Percentiles rank a stretch among this genome's conserved stretches.
Evolutionary conservation across 1,139 yeast species (phyloP).

Genomic region (Pneumocystis canis): DNA sequence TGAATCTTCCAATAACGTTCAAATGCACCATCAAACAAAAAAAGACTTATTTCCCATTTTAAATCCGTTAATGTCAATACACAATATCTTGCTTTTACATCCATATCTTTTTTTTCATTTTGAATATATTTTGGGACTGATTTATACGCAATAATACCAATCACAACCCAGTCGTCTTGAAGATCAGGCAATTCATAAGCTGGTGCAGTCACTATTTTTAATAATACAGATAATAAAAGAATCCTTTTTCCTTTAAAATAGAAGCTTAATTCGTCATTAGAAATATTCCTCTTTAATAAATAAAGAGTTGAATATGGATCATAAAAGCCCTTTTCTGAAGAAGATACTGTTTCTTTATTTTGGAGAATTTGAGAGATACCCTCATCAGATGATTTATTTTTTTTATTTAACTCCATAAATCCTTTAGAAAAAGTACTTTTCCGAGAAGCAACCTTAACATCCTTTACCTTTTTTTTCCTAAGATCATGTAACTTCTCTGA

Average conservation of each 20-base stretch:
- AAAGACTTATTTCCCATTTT: slow-evolving; percentile 40
- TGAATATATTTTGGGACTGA: slow-evolving; percentile 30
- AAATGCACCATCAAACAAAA: slow-evolving; percentile 54
- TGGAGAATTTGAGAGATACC: background rate
- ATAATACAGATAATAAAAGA: slow-evolving; percentile 40
- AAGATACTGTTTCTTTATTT: background rate
- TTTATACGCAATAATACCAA: slow-evolving; percentile 53
- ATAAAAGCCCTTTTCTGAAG: background rate
- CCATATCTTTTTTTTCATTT: slow-evolving; percentile 21
- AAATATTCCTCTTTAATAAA: slow-evolving; percentile 31
- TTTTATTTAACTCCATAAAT: background rate
- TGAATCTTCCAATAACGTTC: slow-evolving; percentile 56
- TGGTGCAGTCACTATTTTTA: slow-evolving; percentile 56
- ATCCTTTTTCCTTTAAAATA: slow-evolving; percentile 36
- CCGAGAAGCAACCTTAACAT: background rate
- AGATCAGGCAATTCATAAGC: slow-evolving; percentile 52
- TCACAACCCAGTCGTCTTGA: slow-evolving; percentile 51
- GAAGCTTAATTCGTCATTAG: slow-evolving; percentile 24
- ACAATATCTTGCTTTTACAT: slow-evolving; percentile 38
- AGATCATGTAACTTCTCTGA: background rate
- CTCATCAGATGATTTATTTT: background rate
- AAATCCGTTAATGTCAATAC: slow-evolving; percentile 57
- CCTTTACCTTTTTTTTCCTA: background rate
- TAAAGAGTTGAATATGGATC: slow-evolving; percentile 6
- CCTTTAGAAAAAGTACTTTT: background rate